phyloP scores from a whole-genome alignment of 345 rosid genomes.

The Corymbia maculata region DNA sequence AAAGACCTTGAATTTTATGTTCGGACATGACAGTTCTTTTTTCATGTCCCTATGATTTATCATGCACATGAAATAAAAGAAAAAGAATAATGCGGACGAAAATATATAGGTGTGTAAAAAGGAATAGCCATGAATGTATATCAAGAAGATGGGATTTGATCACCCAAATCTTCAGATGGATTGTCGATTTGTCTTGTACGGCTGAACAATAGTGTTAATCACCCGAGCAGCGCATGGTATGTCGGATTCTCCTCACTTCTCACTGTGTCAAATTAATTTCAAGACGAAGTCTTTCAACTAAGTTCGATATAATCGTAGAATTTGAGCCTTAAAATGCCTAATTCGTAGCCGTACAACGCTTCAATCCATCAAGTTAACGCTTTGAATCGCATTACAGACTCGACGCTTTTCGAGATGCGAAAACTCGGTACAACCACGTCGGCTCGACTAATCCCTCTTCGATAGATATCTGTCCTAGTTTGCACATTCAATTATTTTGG shows the following conservation, averaged over 20 bases:
- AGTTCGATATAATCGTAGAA: neutral
- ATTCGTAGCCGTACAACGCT: neutral
- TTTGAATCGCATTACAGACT: neutral
- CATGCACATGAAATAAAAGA: neutral
- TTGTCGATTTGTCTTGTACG: neutral
- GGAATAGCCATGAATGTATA: neutral
- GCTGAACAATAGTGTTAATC: neutral
- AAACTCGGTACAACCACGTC: neutral
- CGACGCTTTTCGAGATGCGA: neutral
- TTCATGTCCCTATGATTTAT: neutral
- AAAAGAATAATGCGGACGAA: neutral
- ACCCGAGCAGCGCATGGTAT: neutral
- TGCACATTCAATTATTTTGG: neutral
- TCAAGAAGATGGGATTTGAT: neutral
- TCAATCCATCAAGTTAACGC: neutral
- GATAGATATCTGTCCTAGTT: neutral
- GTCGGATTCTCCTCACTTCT: neutral
- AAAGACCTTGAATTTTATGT: neutral
- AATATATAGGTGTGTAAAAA: neutral
- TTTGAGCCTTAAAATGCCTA: neutral
- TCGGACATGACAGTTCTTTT: fast-evolving
- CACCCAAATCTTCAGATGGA: neutral
- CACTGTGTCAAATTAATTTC: neutral
- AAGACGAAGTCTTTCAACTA: neutral
- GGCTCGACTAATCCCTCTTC: neutral